Percentiles rank a stretch among this genome's conserved stretches.
Evolutionary conservation across 257 asterid genomes (phyloP).

Genomic region (Striga asiatica): DNA sequence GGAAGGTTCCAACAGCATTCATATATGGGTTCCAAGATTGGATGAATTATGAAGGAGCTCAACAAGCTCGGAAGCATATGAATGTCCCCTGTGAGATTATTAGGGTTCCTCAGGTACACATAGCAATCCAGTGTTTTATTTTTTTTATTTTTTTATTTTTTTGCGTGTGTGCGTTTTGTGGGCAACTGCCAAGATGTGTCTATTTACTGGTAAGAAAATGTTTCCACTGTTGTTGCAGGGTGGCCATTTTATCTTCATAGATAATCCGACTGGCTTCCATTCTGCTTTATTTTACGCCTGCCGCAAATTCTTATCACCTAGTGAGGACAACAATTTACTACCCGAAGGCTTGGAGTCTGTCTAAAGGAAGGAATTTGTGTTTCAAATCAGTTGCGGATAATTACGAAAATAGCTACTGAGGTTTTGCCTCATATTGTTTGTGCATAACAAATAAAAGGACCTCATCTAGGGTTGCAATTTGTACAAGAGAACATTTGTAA

Average conservation of each 20-base stretch:
- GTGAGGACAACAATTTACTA: conserved; percentile 20
- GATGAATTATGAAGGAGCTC: conserved; percentile 68
- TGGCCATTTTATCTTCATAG: conserved; percentile 70
- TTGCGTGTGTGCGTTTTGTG: too few species aligned
- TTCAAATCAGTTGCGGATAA: neutral
- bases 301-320: conserved; percentile 37
- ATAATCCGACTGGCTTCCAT: conserved; percentile 48
- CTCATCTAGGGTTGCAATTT: too few species aligned
- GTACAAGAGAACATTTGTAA: too few species aligned
- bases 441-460: too few species aligned
- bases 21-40: conserved; percentile 62
- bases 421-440: too few species aligned
- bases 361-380: neutral
- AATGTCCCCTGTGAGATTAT: conserved; percentile 67
- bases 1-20: conserved; percentile 73
- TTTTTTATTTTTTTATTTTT: too few species aligned
- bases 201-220: neutral
- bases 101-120: conserved; percentile 58
- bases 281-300: conserved; percentile 52
- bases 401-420: neutral
- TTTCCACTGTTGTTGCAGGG: conserved; percentile 31
- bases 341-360: conserved; percentile 44
- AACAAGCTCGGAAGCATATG: conserved; percentile 57
- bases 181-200: too few species aligned
- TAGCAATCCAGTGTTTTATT: too few species aligned